A percentile compares a stretch with the other conserved stretches of the same genome.
Evolutionary conservation across 2,329 filamentous ascomycete genomes (phyloP).

Genomic region (Trichoderma asperellum): DNA sequence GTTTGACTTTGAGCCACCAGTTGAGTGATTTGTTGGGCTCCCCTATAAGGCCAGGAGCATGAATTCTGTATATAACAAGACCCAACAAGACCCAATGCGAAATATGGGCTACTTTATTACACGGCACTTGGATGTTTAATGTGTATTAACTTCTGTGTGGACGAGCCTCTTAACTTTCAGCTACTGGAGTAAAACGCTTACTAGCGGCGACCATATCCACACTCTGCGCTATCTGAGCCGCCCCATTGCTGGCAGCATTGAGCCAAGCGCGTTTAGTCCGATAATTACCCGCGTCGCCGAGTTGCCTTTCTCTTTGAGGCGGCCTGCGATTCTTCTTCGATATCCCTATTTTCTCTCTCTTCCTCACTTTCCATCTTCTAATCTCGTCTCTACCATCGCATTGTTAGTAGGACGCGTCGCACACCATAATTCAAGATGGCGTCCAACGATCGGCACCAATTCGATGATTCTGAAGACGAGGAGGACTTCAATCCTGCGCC

Average conservation of each 20-base stretch:
- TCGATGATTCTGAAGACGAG: constrained; percentile 73
- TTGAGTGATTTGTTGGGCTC: not conserved
- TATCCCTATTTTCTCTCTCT: constrained; percentile 6
- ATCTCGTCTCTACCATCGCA: constrained; percentile 15
- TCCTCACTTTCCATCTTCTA: not conserved
- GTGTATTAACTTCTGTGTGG: not conserved
- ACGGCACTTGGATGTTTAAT: not conserved
- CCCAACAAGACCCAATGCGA: not conserved
- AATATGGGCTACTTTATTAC: not conserved
- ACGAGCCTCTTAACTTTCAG: not conserved
- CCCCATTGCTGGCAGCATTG: not conserved
- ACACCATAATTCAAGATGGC: constrained; percentile 47
- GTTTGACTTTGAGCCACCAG: not conserved
- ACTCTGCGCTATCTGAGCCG: not conserved
- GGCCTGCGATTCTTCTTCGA: constrained; percentile 14
- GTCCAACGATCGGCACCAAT: constrained; percentile 52
- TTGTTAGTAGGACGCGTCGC: constrained; percentile 19
- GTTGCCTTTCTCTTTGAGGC: constrained; percentile 23
- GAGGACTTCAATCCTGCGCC: constrained; percentile 87
- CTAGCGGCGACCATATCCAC: not conserved
- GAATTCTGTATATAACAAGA: not conserved
- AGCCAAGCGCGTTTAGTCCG: constrained; percentile 28
- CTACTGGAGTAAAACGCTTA: no score
- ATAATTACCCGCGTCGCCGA: constrained; percentile 30
- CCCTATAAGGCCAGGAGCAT: not conserved